These are phyloP conservation scores for Termitomyces sp. DNA, from an alignment of 768 basidiomycete species.

Conservation along the genomic window DNA sequence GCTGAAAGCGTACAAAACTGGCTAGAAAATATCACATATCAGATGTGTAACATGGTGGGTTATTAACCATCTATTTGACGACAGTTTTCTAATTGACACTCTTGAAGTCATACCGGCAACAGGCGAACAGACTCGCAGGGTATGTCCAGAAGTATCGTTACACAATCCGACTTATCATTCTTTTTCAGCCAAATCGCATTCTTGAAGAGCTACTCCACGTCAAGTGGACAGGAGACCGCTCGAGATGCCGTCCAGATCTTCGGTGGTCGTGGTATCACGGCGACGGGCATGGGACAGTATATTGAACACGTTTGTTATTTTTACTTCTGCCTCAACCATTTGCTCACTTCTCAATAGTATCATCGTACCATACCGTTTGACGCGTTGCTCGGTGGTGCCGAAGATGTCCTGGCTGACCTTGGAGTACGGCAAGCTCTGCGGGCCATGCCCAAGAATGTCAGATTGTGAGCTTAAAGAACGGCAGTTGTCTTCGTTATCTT, in stretches of 20 bases:
- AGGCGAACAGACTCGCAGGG: constrained; percentile 74
- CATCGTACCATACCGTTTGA: constrained; percentile 65
- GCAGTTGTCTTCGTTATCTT: not conserved
- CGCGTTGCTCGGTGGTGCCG: constrained; percentile 66
- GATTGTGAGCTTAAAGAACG: constrained; percentile 35
- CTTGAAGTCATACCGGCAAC: constrained; percentile 57
- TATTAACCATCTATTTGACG: not conserved
- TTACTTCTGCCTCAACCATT: not conserved
- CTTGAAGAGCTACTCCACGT: constrained; percentile 64
- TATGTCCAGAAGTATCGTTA: constrained; percentile 19
- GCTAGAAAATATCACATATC: constrained; percentile 86
- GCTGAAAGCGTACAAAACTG: constrained; percentile 57
- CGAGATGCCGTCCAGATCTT: constrained; percentile 60
- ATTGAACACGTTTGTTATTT: constrained; percentile 59
- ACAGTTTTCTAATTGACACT: not conserved
- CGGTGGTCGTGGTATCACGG: constrained; percentile 82
- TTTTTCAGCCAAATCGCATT: constrained; percentile 56
- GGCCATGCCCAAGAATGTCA: constrained; percentile 53
- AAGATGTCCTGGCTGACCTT: constrained; percentile 59
- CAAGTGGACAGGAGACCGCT: constrained; percentile 59
- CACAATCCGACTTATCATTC: not conserved
- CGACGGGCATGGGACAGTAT: constrained; percentile 72
- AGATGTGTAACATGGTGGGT: constrained; percentile 74
- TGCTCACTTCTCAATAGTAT: constrained; percentile 32
- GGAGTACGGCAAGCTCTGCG: constrained; percentile 64